Evolutionary conservation across 371 early-diverging fungal genomes (phyloP).

Genomic region (Lichtheimia ornata): DNA sequence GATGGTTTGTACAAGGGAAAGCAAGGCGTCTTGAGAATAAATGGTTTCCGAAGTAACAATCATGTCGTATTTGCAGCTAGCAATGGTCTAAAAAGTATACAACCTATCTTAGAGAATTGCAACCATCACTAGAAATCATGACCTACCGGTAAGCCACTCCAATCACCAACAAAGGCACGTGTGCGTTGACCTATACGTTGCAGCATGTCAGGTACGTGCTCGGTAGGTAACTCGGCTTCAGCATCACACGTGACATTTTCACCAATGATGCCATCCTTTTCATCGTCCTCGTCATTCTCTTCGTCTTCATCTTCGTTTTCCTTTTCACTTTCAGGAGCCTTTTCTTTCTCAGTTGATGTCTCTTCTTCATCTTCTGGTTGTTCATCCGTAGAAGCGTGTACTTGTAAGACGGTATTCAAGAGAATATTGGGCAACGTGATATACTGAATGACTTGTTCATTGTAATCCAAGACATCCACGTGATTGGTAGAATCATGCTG

Average conservation of each 20-base stretch:
- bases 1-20: conserved; percentile 63
- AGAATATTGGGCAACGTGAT: conserved; percentile 91
- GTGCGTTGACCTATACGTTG: conserved; percentile 44
- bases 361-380: conserved; percentile 30
- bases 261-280: conserved; percentile 45
- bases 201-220: conserved; percentile 40
- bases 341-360: conserved; percentile 20
- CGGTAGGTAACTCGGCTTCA: conserved; percentile 51
- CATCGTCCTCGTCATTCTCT: conserved; percentile 60
- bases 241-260: conserved; percentile 47
- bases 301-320: conserved; percentile 43
- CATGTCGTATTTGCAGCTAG: conserved; percentile 67
- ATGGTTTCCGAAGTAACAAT: conserved; percentile 94
- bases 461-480: conserved; percentile 92
- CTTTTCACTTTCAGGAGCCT: conserved; percentile 8
- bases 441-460: conserved; percentile 82
- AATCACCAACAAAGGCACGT: conserved; percentile 72
- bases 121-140: no score
- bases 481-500: conserved; percentile 40
- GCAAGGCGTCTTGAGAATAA: conserved; percentile 72
- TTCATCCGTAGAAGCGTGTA: conserved; percentile 25
- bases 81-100: conserved; percentile 4
- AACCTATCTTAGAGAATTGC: neutral
- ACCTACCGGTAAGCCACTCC: conserved; percentile 58
- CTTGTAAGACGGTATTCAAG: conserved; percentile 65